phyloP scores from a whole-genome alignment of 805 yeast species.

The Sporopachydermia lactativora region DNA sequence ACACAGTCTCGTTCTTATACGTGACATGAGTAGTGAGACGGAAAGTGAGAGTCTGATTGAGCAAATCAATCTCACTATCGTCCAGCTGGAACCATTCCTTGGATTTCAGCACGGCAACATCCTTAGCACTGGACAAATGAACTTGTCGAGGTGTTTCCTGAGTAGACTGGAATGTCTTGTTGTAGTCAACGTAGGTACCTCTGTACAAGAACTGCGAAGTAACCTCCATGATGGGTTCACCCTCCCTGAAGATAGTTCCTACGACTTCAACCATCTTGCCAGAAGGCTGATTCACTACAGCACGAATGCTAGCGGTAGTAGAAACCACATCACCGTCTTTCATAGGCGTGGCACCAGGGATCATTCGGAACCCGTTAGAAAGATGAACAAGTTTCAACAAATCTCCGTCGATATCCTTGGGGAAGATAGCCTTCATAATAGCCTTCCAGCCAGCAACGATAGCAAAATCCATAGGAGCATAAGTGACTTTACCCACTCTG shows the following conservation, averaged over 20 bases:
- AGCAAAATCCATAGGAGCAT: slow-evolving; percentile 99
- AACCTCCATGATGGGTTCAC: slow-evolving; percentile 80
- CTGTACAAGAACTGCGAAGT: slow-evolving; percentile 93
- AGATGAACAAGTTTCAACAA: slow-evolving; percentile 85
- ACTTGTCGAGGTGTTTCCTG: slow-evolving; percentile 81
- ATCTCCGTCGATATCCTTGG: slow-evolving; percentile 91
- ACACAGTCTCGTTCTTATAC: slow-evolving; percentile 64
- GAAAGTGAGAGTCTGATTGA: slow-evolving; percentile 73
- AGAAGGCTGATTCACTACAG: slow-evolving; percentile 80
- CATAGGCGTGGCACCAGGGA: slow-evolving; percentile 83
- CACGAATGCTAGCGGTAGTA: slow-evolving; percentile 70
- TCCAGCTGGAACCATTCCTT: slow-evolving; percentile 97
- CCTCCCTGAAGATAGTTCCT: slow-evolving; percentile 72
- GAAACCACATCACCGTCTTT: slow-evolving; percentile 77
- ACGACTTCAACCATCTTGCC: slow-evolving; percentile 95
- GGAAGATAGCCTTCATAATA: slow-evolving; percentile 96
- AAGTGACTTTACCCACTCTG: slow-evolving; percentile 57
- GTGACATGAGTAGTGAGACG: slow-evolving; percentile 76
- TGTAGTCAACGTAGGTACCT: slow-evolving; percentile 78
- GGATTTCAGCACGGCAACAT: slow-evolving; percentile 82
- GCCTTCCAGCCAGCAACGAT: slow-evolving; percentile 98
- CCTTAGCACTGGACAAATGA: slow-evolving; percentile 59
- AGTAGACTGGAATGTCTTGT: slow-evolving; percentile 82
- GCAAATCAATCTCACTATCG: slow-evolving; percentile 49
- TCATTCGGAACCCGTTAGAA: slow-evolving; percentile 87